These are phyloP conservation scores for Eremochloa ophiuroides DNA, from an alignment of 176 grass and related monocot genomes.

Conservation along the genomic window DNA sequence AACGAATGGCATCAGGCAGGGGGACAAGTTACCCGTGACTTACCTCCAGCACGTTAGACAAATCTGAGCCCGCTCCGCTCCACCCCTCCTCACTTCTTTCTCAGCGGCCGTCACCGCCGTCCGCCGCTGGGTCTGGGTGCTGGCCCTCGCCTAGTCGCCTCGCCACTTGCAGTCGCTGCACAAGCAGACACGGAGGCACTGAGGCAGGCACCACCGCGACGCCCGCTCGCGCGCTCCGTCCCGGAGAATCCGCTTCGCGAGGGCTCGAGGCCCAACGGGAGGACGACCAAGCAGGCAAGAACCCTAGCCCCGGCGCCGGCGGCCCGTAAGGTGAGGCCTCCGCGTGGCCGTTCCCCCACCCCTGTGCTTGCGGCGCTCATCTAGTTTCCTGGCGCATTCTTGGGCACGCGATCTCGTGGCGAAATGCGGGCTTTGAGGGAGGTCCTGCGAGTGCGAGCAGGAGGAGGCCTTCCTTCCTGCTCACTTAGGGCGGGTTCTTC, in stretches of 20 bases:
- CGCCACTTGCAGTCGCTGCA: background rate
- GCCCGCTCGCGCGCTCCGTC: background rate
- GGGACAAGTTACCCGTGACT: too few species aligned
- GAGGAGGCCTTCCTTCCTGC: background rate
- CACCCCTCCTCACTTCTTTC: background rate
- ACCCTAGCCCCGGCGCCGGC: constrained; percentile 23
- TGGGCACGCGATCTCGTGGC: background rate
- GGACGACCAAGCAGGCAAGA: constrained; percentile 8
- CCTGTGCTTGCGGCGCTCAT: background rate
- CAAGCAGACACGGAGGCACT: background rate
- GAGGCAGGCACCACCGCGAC: background rate
- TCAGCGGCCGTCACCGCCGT: constrained; percentile 16
- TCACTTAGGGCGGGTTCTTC: background rate
- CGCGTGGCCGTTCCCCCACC: background rate
- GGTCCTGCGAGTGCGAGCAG: background rate
- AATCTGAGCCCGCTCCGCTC: background rate
- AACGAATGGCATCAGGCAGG: too few species aligned
- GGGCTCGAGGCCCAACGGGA: background rate
- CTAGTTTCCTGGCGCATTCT: background rate
- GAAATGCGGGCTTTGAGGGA: background rate
- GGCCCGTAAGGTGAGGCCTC: constrained; percentile 21
- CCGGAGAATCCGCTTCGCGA: background rate
- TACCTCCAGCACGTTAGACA: too few species aligned
- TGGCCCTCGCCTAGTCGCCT: background rate
- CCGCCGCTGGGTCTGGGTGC: too few species aligned